Evolutionary conservation across 164 flowering plant species (phyloP).

Genomic region (Hamamelis virginiana): DNA sequence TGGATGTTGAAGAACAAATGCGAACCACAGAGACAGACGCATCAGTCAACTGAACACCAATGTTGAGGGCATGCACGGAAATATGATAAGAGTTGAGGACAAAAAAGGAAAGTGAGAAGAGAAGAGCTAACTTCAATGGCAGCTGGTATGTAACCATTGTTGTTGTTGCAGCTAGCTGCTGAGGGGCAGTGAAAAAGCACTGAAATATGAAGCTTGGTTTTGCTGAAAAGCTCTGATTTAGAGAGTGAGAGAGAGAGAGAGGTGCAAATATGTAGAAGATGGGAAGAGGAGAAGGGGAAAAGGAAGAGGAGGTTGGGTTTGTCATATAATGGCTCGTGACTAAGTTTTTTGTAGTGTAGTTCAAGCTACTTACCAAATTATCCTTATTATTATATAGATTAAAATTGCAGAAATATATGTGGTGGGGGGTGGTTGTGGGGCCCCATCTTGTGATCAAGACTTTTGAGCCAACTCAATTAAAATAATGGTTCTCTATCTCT

Average conservation of each 20-base stretch:
- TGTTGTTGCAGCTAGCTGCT: background rate
- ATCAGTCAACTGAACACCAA: conserved; percentile 43
- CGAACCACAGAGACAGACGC: conserved; percentile 33
- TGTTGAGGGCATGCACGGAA: conserved; percentile 40
- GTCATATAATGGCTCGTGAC: conserved; percentile 41
- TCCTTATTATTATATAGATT: no score
- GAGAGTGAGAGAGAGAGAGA: conserved; percentile 7
- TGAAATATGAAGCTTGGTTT: conserved; percentile 33
- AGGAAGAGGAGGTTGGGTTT: conserved; percentile 14
- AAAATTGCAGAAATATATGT: background rate
- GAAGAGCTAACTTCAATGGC: conserved; percentile 23
- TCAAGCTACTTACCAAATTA: no score
- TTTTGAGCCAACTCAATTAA: background rate
- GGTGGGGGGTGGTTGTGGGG: background rate
- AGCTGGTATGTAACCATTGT: conserved; percentile 23
- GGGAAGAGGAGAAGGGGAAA: background rate
- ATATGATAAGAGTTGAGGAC: conserved; percentile 14
- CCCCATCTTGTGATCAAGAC: background rate
- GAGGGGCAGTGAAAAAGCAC: conserved; percentile 11
- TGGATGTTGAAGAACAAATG: background rate
- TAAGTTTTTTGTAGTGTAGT: background rate
- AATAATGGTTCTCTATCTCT: no score
- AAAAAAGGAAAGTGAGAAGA: conserved; percentile 15
- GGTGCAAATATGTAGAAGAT: background rate
- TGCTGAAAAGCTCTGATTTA: conserved; percentile 27